These are phyloP conservation scores for Alternaria metachromatica DNA, from an alignment of 2,329 filamentous ascomycete genomes.

Conservation along the genomic window DNA sequence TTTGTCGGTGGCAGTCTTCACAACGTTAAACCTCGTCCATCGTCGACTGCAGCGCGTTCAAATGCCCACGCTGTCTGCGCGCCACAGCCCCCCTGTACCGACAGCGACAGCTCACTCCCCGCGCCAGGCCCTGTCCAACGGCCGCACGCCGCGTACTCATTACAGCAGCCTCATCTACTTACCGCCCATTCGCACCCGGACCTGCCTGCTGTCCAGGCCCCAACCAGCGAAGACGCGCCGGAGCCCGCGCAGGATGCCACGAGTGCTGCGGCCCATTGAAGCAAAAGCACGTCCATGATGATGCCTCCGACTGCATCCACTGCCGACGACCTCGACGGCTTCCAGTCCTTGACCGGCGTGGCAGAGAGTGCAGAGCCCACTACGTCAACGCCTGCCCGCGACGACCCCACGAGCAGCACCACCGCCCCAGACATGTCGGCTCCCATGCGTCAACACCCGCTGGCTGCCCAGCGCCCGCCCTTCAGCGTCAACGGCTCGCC, in stretches of 20 bases:
- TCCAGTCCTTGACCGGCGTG: conserved; percentile 47
- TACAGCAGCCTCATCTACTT: conserved; percentile 22
- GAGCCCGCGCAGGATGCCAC: conserved; percentile 41
- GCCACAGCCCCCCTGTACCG: conserved; percentile 28
- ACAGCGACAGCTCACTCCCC: conserved; percentile 25
- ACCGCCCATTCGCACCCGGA: conserved; percentile 35
- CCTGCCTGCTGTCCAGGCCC: conserved; percentile 32
- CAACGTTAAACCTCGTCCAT: conserved; percentile 10
- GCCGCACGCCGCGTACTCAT: conserved; percentile 38
- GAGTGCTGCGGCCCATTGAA: conserved; percentile 28
- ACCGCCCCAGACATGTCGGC: conserved; percentile 11
- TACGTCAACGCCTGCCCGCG: conserved; percentile 17
- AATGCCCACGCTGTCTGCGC: conserved; percentile 31
- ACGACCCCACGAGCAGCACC: conserved; percentile 18
- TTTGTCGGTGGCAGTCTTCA: not conserved
- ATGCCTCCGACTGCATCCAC: conserved; percentile 21
- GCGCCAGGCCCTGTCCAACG: conserved; percentile 37
- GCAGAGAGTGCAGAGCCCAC: conserved; percentile 48
- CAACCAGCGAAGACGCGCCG: conserved; percentile 19
- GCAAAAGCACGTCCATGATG: conserved; percentile 28
- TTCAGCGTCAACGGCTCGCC: conserved; percentile 43
- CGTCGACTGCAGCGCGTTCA: conserved; percentile 20
- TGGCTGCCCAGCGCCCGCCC: conserved; percentile 32
- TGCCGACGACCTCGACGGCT: conserved; percentile 33
- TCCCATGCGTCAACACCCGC: conserved; percentile 34